Conservation (phyloP, 2,329 filamentous ascomycete species). For the Onygena corvina region DNA sequence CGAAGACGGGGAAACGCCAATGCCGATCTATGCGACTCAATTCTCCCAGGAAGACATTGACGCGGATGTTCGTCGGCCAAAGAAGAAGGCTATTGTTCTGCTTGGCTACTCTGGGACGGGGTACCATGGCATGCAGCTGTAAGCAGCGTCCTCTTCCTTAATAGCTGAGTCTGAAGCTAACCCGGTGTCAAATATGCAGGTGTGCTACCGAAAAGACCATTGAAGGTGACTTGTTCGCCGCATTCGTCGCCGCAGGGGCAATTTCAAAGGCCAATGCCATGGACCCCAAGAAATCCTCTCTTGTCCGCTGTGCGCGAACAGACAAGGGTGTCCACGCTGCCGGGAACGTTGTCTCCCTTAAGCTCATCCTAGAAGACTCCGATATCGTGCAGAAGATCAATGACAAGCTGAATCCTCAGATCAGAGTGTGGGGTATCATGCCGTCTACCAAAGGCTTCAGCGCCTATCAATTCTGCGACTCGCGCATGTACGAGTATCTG, state of each 20-base stretch:
- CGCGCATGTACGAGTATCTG: constrained; percentile 92
- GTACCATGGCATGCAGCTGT: constrained; percentile 94
- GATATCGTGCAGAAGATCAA: constrained; percentile 90
- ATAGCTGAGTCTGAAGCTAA: not conserved
- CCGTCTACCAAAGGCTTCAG: constrained; percentile 83
- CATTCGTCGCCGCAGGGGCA: constrained; percentile 79
- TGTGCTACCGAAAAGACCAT: constrained; percentile 70
- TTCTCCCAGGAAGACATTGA: constrained; percentile 74
- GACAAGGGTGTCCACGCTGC: constrained; percentile 97
- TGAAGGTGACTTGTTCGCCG: constrained; percentile 85
- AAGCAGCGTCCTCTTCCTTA: constrained; percentile 12
- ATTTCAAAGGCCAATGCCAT: constrained; percentile 95
- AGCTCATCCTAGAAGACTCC: constrained; percentile 86
- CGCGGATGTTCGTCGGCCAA: constrained; percentile 73
- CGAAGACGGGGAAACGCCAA: constrained; percentile 34
- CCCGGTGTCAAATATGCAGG: constrained; percentile 20
- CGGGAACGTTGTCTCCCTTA: constrained; percentile 87
- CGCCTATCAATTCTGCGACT: constrained; percentile 90
- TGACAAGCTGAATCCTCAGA: constrained; percentile 68
- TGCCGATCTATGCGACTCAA: constrained; percentile 44
- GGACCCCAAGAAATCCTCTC: constrained; percentile 89
- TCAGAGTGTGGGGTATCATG: constrained; percentile 88
- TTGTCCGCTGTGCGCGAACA: constrained; percentile 86
- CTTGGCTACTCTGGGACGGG: constrained; percentile 93
- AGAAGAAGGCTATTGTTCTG: constrained; percentile 91